Conservation (phyloP, 2,329 filamentous ascomycete species). For the Beauveria australis region DNA sequence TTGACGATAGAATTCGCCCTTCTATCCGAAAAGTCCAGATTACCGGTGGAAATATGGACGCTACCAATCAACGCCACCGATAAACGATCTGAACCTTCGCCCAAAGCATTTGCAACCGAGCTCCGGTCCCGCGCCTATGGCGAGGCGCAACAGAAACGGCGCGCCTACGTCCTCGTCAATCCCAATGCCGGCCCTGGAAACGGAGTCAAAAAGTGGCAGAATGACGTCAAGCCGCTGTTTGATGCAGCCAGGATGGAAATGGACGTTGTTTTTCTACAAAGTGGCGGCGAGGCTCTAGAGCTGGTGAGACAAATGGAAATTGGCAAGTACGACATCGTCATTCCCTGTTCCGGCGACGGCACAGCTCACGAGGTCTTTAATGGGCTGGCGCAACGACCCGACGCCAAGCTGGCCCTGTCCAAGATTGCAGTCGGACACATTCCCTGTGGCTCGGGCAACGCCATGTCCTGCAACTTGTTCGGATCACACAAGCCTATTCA, state of each 20-base stretch:
- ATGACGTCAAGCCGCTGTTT: constrained; percentile 72
- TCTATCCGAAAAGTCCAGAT: constrained; percentile 46
- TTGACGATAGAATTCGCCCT: constrained; percentile 68
- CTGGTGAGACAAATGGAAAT: constrained; percentile 70
- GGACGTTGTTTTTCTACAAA: constrained; percentile 63
- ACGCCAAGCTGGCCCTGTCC: constrained; percentile 65
- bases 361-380: constrained; percentile 93
- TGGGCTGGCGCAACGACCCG: constrained; percentile 67
- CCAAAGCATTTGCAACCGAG: constrained; percentile 53
- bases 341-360: constrained; percentile 88
- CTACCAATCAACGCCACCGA: constrained; percentile 32
- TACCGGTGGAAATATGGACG: constrained; percentile 53
- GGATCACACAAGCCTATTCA: constrained; percentile 68
- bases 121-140: constrained; percentile 66
- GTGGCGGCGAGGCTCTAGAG: constrained; percentile 69
- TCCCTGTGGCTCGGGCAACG: constrained; percentile 90
- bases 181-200: constrained; percentile 78
- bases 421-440: constrained; percentile 79
- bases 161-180: constrained; percentile 84
- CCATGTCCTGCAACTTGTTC: constrained; percentile 81
- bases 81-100: constrained; percentile 24
- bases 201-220: constrained; percentile 65
- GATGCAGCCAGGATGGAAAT: constrained; percentile 70
- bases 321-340: constrained; percentile 73
- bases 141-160: constrained; percentile 58